phyloP scores from a whole-genome alignment of 257 asterid species.

The Lycium barbarum region DNA sequence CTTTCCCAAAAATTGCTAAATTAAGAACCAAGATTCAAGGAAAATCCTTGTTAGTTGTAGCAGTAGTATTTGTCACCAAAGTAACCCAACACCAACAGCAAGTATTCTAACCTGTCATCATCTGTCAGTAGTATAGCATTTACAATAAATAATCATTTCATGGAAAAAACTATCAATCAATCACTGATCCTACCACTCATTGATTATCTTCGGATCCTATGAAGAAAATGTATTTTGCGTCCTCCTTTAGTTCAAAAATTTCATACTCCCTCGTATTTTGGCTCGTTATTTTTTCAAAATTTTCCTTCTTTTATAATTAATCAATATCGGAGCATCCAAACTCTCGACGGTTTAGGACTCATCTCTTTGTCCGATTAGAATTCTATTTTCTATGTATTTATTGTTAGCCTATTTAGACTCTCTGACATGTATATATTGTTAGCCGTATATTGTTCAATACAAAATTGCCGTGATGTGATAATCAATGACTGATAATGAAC shows the following conservation, averaged over 20 bases:
- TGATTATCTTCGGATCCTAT: slow-evolving; percentile 31
- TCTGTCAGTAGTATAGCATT: slow-evolving; percentile 14
- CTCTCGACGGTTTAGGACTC: no score
- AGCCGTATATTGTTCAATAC: no score
- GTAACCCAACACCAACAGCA: slow-evolving; percentile 5
- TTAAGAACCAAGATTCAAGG: slow-evolving; percentile 40
- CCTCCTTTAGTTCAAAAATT: not conserved
- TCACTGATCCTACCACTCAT: slow-evolving; percentile 26
- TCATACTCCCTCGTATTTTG: not conserved
- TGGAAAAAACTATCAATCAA: slow-evolving; percentile 23
- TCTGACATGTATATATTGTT: no score
- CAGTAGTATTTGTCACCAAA: not conserved
- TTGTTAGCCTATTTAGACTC: no score
- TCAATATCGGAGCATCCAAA: no score
- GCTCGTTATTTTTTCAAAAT: no score
- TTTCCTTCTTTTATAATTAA: no score
- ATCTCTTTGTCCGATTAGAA: no score
- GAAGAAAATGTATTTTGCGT: not conserved
- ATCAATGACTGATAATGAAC: no score
- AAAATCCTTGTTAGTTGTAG: slow-evolving; percentile 28
- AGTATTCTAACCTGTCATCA: slow-evolving; percentile 32
- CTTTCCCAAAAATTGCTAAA: slow-evolving; percentile 30
- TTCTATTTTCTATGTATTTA: no score
- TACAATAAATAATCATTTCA: slow-evolving; percentile 21
- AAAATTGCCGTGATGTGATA: no score